phyloP scores from a whole-genome alignment of 495 filamentous ascomycete genomes.

The Lepidopterella palustris region DNA sequence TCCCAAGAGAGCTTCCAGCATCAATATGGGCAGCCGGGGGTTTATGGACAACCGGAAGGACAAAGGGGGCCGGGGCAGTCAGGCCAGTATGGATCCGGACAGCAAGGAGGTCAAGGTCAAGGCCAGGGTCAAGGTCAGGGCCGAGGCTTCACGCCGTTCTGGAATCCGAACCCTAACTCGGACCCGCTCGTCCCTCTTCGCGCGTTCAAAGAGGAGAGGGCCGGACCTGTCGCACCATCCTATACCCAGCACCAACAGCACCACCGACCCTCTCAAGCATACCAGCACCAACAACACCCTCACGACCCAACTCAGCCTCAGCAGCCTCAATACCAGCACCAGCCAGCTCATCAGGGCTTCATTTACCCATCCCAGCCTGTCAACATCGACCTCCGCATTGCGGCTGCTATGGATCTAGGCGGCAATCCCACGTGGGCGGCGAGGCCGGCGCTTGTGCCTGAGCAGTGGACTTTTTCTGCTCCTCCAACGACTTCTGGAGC shows the following conservation, averaged over 20 bases:
- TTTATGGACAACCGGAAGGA: not conserved
- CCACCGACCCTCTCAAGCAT: not conserved
- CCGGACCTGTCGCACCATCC: not conserved
- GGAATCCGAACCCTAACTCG: not conserved
- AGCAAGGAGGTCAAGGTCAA: no score
- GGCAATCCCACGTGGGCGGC: not conserved
- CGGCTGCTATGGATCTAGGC: not conserved
- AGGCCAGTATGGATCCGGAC: no score
- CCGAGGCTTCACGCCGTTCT: no score
- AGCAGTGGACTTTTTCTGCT: not conserved
- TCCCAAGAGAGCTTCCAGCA: no score
- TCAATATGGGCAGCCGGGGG: not conserved
- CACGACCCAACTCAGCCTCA: not conserved
- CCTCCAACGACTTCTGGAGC: not conserved
- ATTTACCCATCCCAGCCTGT: not conserved
- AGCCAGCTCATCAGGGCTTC: not conserved
- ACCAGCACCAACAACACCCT: constrained; percentile 1
- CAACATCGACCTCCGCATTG: not conserved
- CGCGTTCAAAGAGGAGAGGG: not conserved
- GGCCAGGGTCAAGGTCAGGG: no score
- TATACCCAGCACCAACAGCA: not conserved
- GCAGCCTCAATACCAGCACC: not conserved
- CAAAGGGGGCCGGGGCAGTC: not conserved
- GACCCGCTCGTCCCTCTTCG: not conserved
- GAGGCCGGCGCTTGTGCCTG: not conserved